Percentiles rank a stretch among this genome's conserved stretches.
Conservation (phyloP, 202 grass and related monocot genomes). For the Hordeum pubiflorum region DNA sequence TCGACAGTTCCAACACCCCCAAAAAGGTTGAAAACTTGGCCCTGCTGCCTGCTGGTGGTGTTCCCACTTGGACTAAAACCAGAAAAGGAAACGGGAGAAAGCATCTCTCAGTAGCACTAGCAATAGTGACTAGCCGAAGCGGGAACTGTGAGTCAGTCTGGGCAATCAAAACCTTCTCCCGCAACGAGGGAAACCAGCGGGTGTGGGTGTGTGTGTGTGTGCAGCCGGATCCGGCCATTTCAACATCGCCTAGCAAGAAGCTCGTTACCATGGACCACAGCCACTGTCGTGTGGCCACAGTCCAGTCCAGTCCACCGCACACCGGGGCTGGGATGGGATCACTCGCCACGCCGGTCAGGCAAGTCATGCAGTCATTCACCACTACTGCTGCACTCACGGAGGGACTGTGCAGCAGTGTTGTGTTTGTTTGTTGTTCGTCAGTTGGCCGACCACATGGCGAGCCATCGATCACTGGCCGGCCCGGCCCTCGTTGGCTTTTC, state of each 20-base stretch:
- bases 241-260: neutral
- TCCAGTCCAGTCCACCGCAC: neutral
- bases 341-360: neutral
- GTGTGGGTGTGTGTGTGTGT: neutral
- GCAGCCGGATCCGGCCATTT: neutral
- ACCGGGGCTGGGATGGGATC: neutral
- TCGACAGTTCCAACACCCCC: neutral
- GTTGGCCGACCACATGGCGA: conserved; percentile 12
- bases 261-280: neutral
- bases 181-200: neutral
- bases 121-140: neutral
- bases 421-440: neutral
- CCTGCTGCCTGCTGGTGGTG: neutral
- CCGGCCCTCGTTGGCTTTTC: neutral
- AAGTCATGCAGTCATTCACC: neutral
- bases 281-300: neutral
- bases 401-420: neutral
- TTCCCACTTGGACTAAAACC: neutral
- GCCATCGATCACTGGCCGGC: neutral
- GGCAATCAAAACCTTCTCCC: neutral
- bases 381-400: neutral
- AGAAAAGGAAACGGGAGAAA: neutral
- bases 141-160: no score
- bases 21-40: neutral
- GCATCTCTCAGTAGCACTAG: neutral